Evolutionary conservation across 208 protist species (phyloP), one percentile per base, ranked within the genome.

Genomic region (Acanthamoeba castellanii): DNA sequence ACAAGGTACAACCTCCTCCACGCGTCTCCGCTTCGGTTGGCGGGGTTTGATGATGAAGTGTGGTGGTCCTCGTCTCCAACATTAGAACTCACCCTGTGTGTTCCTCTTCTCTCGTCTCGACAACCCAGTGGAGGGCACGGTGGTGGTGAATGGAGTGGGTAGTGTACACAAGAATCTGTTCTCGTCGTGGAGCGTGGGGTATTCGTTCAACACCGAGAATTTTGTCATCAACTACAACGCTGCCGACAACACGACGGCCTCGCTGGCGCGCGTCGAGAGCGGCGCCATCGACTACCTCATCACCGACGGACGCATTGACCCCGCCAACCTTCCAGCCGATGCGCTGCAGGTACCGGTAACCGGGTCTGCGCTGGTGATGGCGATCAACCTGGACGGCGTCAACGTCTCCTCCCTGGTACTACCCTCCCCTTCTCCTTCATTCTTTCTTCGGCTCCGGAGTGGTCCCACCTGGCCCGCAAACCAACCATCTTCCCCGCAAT

Each of bases 141-240:
- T 81, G 25, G 70, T 81, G 30, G 70, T 81, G 70, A 81, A 81
- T 81, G 70, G 70, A 45, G 70, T 47, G 70, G 70, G 70, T n/a
- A 81, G 37, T 81, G 70, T 81, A 45, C 70, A 81, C 11, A 32
- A 34, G 18, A 81, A 81, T n/a, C 32, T 81, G 30, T 81, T 81
- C 70, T n/a, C 27, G 6, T 32, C 70, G 70, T 81, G 70, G 70
- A 50, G 34, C 34, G 11, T 47, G 6, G 70, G 70, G 3, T 81
- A 81, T 34, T 22, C 30, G 27, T 81, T 42, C 70, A 14, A 45
- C 16, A 81, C 30, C 37, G 70, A 81, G 70, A 81, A 81, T 25
- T 81, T 81, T 45, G 70, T 81, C 70, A 81, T 81, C 22, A 81
- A 81, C 70, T 81, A 81, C 37, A 30, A 45, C 37, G 32, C 30